A percentile compares a stretch with the other conserved stretches of the same genome.
phyloP scores from a whole-genome alignment of 352 stramenopile species.

The Globisporangium iwayamae region DNA sequence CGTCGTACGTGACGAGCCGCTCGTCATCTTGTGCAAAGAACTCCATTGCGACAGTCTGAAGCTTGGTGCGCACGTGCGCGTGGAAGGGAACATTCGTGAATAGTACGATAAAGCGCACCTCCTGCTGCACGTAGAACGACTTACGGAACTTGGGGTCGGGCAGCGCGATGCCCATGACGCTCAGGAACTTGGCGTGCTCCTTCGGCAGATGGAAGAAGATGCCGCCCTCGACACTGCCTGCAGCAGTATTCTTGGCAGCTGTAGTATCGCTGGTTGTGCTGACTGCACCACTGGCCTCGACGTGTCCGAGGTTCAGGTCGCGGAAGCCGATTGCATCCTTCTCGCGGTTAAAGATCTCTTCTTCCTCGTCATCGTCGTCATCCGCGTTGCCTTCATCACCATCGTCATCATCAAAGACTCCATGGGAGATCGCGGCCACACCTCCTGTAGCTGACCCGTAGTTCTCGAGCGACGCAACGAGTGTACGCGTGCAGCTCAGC shows the following conservation, averaged over 20 bases:
- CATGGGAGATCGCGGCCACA: slow-evolving; percentile 5
- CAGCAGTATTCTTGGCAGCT: not conserved
- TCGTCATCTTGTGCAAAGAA: slow-evolving; percentile 35
- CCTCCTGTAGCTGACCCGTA: slow-evolving; percentile 8
- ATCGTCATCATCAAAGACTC: slow-evolving; percentile 18
- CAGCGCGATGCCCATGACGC: slow-evolving; percentile 46
- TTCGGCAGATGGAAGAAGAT: slow-evolving; percentile 52
- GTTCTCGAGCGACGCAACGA: slow-evolving; percentile 22
- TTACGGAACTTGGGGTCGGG: slow-evolving; percentile 31
- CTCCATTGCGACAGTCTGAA: slow-evolving; percentile 24
- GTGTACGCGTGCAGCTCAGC: slow-evolving; percentile 21
- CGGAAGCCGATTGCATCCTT: slow-evolving; percentile 37
- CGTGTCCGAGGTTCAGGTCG: slow-evolving; percentile 20
- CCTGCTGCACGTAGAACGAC: slow-evolving; percentile 40
- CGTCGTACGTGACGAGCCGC: slow-evolving; percentile 17
- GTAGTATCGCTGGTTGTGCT: not conserved
- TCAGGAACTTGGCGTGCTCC: slow-evolving; percentile 14
- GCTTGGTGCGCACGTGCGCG: slow-evolving; percentile 29
- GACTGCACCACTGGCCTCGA: not conserved
- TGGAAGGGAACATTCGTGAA: slow-evolving; percentile 46
- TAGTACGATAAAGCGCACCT: slow-evolving; percentile 49
- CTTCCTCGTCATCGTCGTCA: slow-evolving; percentile 45
- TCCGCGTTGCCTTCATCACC: slow-evolving; percentile 18
- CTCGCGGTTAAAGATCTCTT: slow-evolving; percentile 74
- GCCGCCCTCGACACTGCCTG: slow-evolving; percentile 18